phyloP scores from a whole-genome alignment of 768 basidiomycete species.

The Lactarius hatsudake region DNA sequence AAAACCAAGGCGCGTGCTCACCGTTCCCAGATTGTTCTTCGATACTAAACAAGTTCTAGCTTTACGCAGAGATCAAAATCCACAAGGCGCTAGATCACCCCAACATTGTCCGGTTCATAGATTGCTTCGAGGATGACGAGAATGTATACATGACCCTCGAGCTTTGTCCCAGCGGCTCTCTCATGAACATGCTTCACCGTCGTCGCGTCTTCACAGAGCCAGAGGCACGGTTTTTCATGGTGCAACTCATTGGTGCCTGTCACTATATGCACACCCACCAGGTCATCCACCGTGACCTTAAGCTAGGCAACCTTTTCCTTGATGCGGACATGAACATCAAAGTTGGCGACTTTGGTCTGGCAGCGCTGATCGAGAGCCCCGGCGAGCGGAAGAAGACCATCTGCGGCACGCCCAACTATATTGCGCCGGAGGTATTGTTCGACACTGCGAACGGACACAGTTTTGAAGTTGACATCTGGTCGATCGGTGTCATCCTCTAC shows the following conservation, averaged over 20 bases:
- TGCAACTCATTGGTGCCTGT: constrained; percentile 94
- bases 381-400: constrained; percentile 99
- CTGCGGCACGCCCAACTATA: constrained; percentile 98
- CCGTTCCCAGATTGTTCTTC: neutral
- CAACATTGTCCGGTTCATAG: constrained; percentile 88
- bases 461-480: constrained; percentile 99
- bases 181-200: constrained; percentile 87
- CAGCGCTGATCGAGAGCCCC: constrained; percentile 92
- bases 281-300: constrained; percentile 97
- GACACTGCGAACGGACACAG: constrained; percentile 95
- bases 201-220: constrained; percentile 88
- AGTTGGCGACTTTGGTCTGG: constrained; percentile 96
- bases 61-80: constrained; percentile 98
- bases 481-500: constrained; percentile 94
- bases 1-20: constrained; percentile 80
- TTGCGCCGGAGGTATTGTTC: constrained; percentile 95
- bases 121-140: constrained; percentile 92
- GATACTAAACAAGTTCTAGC: constrained; percentile 42
- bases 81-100: constrained; percentile 88
- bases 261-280: constrained; percentile 97
- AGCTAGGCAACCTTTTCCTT: constrained; percentile 92
- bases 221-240: constrained; percentile 88
- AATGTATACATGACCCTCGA: constrained; percentile 99
- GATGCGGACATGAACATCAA: constrained; percentile 92
- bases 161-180: constrained; percentile 83